Evolutionary conservation across 2,329 filamentous ascomycete genomes (phyloP).

Genomic region (Mollisiaceae sp.): DNA sequence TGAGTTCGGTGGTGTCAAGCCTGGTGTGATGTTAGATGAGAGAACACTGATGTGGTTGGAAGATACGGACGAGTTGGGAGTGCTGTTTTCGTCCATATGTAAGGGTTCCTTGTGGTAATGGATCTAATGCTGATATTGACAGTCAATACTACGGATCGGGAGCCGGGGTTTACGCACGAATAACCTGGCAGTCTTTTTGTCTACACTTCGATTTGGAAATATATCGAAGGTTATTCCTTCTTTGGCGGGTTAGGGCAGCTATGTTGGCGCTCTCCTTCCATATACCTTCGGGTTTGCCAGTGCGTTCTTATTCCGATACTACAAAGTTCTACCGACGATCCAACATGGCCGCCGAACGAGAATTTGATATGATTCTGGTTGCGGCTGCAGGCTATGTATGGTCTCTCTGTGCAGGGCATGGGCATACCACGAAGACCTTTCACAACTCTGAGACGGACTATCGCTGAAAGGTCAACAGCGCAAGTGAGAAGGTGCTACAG

Average conservation of each 20-base stretch:
- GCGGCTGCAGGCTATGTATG: constrained; percentile 73
- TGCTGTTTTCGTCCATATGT: constrained; percentile 48
- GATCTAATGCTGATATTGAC: constrained; percentile 3
- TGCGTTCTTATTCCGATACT: too few species aligned
- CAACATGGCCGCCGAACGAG: constrained; percentile 5
- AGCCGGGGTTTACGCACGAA: constrained; percentile 10
- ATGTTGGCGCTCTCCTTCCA: neutral
- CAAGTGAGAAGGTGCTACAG: constrained; percentile 57
- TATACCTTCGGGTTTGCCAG: neutral
- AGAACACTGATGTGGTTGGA: constrained; percentile 48
- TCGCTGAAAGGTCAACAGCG: constrained; percentile 63
- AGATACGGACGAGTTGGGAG: constrained; percentile 49
- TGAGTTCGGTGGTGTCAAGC: constrained; percentile 42
- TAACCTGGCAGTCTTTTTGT: neutral
- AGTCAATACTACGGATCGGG: constrained; percentile 18
- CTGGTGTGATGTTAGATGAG: constrained; percentile 41
- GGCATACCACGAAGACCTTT: constrained; percentile 62
- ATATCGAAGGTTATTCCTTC: neutral
- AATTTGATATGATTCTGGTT: constrained; percentile 67
- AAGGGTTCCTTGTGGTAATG: constrained; percentile 17
- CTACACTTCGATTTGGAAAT: neutral
- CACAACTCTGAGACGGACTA: constrained; percentile 70
- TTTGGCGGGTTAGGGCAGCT: neutral
- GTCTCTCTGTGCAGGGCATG: constrained; percentile 63
- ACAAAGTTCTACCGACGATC: neutral